phyloP scores from a whole-genome alignment of 495 filamentous ascomycete genomes.

The Melanomma pulvis-pyrius region DNA sequence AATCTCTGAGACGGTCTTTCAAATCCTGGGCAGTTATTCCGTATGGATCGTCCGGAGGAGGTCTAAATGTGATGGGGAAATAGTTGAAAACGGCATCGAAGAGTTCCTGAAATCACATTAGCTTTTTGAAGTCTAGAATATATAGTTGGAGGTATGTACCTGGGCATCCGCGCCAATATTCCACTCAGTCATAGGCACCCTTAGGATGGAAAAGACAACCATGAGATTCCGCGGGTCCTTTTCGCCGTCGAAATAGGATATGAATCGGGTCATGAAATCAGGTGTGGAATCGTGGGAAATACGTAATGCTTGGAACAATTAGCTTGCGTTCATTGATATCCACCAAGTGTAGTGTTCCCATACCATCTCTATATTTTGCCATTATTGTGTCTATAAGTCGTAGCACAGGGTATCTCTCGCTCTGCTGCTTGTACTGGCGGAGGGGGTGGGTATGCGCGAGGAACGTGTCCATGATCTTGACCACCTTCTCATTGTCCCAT shows the following conservation, averaged over 20 bases:
- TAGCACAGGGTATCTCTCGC: conserved; percentile 67
- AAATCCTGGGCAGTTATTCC: conserved; percentile 74
- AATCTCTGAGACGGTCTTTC: conserved; percentile 69
- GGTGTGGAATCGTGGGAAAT: conserved; percentile 37
- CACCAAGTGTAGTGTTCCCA: conserved; percentile 10
- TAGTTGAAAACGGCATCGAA: conserved; percentile 79
- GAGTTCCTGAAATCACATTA: conserved; percentile 47
- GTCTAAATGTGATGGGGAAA: conserved; percentile 77
- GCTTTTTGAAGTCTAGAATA: conserved; percentile 8
- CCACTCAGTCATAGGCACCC: conserved; percentile 75
- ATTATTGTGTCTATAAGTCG: conserved; percentile 67
- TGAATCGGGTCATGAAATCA: conserved; percentile 64
- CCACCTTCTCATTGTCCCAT: conserved; percentile 45
- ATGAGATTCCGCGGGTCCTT: conserved; percentile 79
- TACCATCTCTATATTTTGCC: conserved; percentile 63
- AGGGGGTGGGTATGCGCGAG: conserved; percentile 45
- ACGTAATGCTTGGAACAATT: conserved; percentile 36
- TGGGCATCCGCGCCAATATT: conserved; percentile 65
- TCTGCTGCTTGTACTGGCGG: conserved; percentile 55
- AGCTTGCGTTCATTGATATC: not conserved
- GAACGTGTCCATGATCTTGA: conserved; percentile 40
- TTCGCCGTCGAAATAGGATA: conserved; percentile 71
- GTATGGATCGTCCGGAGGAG: conserved; percentile 75
- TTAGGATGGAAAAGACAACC: conserved; percentile 74
- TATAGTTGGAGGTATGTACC: conserved; percentile 46